Conservation (phyloP, 306 rosid species). For the Lathyrus sativus region DNA sequence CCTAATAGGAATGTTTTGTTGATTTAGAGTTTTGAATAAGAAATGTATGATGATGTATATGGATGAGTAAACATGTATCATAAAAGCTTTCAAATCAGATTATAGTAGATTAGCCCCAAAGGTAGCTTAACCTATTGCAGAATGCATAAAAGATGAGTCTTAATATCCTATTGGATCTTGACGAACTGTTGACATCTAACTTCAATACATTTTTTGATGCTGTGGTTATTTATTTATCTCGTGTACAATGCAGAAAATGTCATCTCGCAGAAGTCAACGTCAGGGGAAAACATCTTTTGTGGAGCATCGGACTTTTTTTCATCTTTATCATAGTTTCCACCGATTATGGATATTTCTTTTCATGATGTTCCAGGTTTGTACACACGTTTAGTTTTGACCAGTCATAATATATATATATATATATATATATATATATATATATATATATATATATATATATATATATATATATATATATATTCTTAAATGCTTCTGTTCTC, state of each 20-base stretch:
- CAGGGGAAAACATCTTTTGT: slow-evolving; percentile 95
- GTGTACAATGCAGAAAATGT: slow-evolving; percentile 53
- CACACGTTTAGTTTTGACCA: slow-evolving; percentile 10
- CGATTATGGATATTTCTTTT: slow-evolving; percentile 92
- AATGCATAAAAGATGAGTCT: background rate
- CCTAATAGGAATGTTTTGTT: background rate
- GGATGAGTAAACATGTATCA: slow-evolving; percentile 1
- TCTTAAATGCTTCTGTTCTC: slow-evolving; percentile 18
- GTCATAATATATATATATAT: no score
- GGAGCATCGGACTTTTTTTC: slow-evolving; percentile 93
- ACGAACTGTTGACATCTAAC: slow-evolving; percentile 14
- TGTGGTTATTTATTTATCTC: slow-evolving; percentile 3
- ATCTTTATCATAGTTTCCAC: slow-evolving; percentile 93
- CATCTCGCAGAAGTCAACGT: slow-evolving; percentile 56
- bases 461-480: no score
- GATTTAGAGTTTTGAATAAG: slow-evolving; percentile 5
- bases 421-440: no score
- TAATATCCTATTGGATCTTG: background rate
- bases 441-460: no score
- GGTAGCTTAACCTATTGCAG: slow-evolving; percentile 13
- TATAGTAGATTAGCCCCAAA: slow-evolving; percentile 13
- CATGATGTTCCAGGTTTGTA: slow-evolving; percentile 95
- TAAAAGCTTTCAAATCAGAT: background rate
- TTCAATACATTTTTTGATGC: slow-evolving; percentile 23
- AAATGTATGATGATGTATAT: slow-evolving; percentile 11